Evolutionary conservation across 1,139 yeast genomes (phyloP).

Genomic region (Suhomyces chickasaworum): DNA sequence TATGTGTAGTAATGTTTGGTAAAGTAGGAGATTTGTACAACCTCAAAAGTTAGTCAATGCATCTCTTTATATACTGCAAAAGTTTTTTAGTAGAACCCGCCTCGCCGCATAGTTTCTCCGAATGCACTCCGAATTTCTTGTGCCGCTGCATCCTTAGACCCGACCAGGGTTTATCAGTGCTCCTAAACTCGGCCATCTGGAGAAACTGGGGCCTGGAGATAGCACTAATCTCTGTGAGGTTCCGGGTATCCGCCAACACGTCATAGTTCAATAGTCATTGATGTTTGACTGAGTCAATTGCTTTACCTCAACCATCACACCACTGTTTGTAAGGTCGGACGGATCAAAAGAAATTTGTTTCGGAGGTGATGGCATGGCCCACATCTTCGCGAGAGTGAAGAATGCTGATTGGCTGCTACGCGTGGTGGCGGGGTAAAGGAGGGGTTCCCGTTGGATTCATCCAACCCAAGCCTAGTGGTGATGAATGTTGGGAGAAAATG

Average conservation of each 20-base stretch:
- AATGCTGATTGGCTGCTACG: not conserved
- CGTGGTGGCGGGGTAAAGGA: slow-evolving; percentile 4
- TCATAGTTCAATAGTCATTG: not conserved
- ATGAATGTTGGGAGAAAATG: not conserved
- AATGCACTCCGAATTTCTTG: slow-evolving; percentile 6
- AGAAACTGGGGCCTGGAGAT: not conserved
- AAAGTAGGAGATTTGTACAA: not conserved
- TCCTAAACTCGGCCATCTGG: not conserved
- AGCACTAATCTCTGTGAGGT: not conserved
- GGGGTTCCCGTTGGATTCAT: not conserved
- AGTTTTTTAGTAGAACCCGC: slow-evolving; percentile 9
- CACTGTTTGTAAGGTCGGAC: not conserved
- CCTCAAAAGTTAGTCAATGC: not conserved
- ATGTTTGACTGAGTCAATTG: not conserved
- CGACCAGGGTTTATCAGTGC: not conserved
- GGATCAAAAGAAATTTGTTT: slow-evolving; percentile 1
- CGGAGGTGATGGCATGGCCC: not conserved
- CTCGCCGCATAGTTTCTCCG: slow-evolving; percentile 9
- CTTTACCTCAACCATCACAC: not conserved
- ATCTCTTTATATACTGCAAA: slow-evolving; percentile 11
- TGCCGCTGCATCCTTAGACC: slow-evolving; percentile 4
- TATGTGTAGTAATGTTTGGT: slow-evolving; percentile 6
- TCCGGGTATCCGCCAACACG: not conserved
- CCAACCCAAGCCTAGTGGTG: too few relatives aligned
- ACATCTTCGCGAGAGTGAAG: not conserved